Evolutionary conservation across 2,329 filamentous ascomycete species (phyloP), one percentile per base, ranked within the genome.

Genomic region (Exophiala spinifera): DNA sequence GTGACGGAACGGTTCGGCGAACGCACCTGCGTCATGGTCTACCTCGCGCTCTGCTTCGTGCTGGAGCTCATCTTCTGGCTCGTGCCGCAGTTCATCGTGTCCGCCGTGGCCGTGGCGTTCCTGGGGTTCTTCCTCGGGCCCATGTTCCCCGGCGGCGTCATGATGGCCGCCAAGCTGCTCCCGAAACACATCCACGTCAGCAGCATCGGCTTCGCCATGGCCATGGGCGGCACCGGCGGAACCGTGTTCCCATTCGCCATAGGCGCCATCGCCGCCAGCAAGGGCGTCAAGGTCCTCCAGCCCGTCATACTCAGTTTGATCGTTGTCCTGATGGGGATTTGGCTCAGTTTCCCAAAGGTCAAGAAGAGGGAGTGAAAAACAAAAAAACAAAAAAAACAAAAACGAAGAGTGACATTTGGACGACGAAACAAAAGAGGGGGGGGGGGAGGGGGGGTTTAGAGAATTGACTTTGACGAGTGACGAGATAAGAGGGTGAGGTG

Each of bases 71-170:
- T 90, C 50, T 91, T 91, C 75, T 92, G 88, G 87, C 80, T 91
- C 3, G 84, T 91, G 1, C 87, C 87, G 0, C 81, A 81, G 51
- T 87, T 90, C 64, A 76, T 85, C 52, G 83, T 87, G 33, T 87
- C 85, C 0, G 83, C 86, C n/a, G 75, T 89, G 19, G 83, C 86
- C 28, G 84, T 90, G 14, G 76, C 80, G 0, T 72, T 90, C 1
- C 77, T 89, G 55, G 88, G 88, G 0, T 87, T 91, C 74, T 88
- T 91, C 64, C 76, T 91, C 0, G 89, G 88, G 0, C 88, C 89
- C 0, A 70, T 91, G 34, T 91, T 90, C 65, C 87, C 88, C 0
- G 85, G 84, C 3, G 86, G 82, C 3, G 79, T 92, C 19, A 83
- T 90, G 3, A 82, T 81, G 1, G 81, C 82, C 2, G 88, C 87